Evolutionary conservation across 2,329 filamentous ascomycete species (phyloP).

Genomic region (Trichoderma oligosporum): DNA sequence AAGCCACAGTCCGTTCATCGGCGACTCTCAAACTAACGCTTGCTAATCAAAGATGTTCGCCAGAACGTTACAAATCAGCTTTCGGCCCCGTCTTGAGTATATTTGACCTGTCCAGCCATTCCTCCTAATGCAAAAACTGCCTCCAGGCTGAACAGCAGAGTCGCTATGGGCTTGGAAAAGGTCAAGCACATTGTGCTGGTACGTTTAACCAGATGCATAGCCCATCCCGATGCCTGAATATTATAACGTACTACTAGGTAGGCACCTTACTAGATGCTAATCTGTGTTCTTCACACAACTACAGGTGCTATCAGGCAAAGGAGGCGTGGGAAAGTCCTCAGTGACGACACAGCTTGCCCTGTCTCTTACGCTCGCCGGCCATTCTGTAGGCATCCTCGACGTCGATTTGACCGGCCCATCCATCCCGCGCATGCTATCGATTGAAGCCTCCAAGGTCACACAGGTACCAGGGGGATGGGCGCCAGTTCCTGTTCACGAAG

Average conservation of each 20-base stretch:
- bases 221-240: neutral
- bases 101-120: neutral
- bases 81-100: neutral
- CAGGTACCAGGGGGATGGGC: slow-evolving; percentile 91
- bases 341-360: slow-evolving; percentile 95
- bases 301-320: slow-evolving; percentile 87
- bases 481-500: slow-evolving; percentile 76
- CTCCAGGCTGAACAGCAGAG: slow-evolving; percentile 8
- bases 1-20: slow-evolving; percentile 11
- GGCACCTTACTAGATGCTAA: neutral
- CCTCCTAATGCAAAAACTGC: neutral
- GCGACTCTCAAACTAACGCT: too few species aligned
- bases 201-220: slow-evolving; percentile 21
- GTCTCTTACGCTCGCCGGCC: slow-evolving; percentile 76
- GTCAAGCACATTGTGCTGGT: slow-evolving; percentile 77
- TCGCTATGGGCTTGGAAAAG: slow-evolving; percentile 43
- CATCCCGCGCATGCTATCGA: slow-evolving; percentile 89
- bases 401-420: slow-evolving; percentile 95
- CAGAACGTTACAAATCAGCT: slow-evolving; percentile 17
- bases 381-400: slow-evolving; percentile 91
- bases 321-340: slow-evolving; percentile 95
- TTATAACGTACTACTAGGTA: too few species aligned
- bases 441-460: slow-evolving; percentile 83
- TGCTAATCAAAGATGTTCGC: slow-evolving; percentile 16
- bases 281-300: neutral